Evolutionary conservation across 1,284 basidiomycete species (phyloP), one percentile per base, ranked within the genome.

Genomic region (Ganoderma boninense): DNA sequence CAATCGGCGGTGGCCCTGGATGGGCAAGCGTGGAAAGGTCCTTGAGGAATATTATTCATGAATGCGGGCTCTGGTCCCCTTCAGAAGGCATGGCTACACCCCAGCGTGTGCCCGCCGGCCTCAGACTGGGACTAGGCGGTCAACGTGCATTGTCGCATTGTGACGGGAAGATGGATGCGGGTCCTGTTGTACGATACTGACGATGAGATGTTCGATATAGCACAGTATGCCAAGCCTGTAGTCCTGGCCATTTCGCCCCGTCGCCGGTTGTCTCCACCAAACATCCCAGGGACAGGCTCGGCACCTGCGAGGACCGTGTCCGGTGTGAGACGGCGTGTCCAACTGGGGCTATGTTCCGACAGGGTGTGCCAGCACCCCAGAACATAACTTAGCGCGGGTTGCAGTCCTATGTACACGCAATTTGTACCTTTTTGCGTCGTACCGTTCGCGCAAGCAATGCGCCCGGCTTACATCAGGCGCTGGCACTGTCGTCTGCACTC

Each of bases 1-100:
- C 35, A 87, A 88, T 67, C 85, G 88, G 67, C 87, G 91, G 67
- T 95, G 93, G 94, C 83, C 82, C 23, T 95, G 94, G 94, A 95
- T 95, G 94, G 93, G 92, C 74, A 89, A 84, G 76, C 82, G 84
- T 56, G 92, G 92, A 20, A 84, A 89, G 79, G 82, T 94, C 68
- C 81, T 92, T 72, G 89, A 92, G 76, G 85, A 87, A 68, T 79
- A 83, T 70, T 73, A 76, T 73, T 72, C 73, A 44, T 74, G 70
- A 69, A 52, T 40, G 23, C 43, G 32, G 11, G 29, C 29, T 32
- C 35, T 13, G 35, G n/a, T 52, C 7, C 63, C 26, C 0, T 16
- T 20, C 29, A 35, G 20, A 16, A 5, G 20, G 5, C 29, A 11
- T 18, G 35, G 35, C 6, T 14, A 13, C 49, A 23, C 35, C 20